Conservation (phyloP, 2,329 filamentous ascomycete species). For the Talaromyces sp. region DNA sequence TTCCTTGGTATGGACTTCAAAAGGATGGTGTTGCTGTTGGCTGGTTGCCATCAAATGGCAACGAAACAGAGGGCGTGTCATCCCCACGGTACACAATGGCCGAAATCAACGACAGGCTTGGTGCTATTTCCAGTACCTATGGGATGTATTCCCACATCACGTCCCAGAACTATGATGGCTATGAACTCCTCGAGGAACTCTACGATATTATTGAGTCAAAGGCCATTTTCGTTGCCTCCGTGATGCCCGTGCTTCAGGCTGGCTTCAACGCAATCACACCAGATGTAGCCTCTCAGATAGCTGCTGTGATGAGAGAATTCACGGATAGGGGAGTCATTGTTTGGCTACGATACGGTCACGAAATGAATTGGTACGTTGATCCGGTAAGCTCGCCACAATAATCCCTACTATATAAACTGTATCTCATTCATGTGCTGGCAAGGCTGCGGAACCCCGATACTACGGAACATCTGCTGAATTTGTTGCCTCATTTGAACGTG, state of each 20-base stretch:
- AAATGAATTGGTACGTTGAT: no score
- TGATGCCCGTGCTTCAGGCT: conserved; percentile 1
- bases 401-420: no score
- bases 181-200: no score
- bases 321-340: neutral
- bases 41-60: conserved; percentile 1
- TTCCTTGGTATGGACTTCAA: no score
- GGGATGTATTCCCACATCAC: no score
- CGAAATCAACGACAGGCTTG: neutral
- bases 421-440: no score
- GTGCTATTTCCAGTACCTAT: neutral
- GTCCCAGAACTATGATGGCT: no score
- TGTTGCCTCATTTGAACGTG: neutral
- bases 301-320: neutral
- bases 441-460: no score
- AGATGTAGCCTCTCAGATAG: conserved; percentile 2
- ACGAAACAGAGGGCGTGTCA: neutral
- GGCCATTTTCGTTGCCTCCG: neutral
- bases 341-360: no score
- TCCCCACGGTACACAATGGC: neutral
- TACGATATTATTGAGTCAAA: no score
- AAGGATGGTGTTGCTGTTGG: neutral
- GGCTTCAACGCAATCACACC: neutral
- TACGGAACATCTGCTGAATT: no score
- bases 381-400: no score